phyloP scores from a whole-genome alignment of 2,329 filamentous ascomycete genomes.

The Capronia americana region DNA sequence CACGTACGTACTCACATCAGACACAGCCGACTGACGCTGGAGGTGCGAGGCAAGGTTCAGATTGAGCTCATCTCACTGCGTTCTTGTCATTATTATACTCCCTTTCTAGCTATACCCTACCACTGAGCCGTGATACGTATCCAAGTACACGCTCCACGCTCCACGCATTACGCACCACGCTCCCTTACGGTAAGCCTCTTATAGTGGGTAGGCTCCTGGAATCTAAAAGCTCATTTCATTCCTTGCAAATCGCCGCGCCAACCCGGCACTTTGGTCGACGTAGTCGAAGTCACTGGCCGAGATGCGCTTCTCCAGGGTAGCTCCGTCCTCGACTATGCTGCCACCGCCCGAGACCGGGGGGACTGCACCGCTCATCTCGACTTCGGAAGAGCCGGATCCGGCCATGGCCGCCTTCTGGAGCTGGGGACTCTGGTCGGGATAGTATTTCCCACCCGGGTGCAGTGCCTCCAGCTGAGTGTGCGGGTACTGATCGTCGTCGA shows the following conservation, averaged over 20 bases:
- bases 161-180: not conserved
- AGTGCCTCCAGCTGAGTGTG: constrained; percentile 47
- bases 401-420: constrained; percentile 8
- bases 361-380: constrained; percentile 28
- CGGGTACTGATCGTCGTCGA: constrained; percentile 31
- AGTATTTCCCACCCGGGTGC: constrained; percentile 55
- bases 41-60: not conserved
- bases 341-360: constrained; percentile 5
- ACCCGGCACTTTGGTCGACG: constrained; percentile 23
- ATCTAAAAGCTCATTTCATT: not conserved
- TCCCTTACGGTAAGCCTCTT: not conserved
- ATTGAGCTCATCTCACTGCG: not conserved
- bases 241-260: constrained; percentile 26
- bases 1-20: not conserved
- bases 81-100: not conserved
- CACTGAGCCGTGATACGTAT: not conserved
- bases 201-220: not conserved
- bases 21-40: not conserved
- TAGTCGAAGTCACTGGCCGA: constrained; percentile 28
- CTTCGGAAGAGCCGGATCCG: not conserved
- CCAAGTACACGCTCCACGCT: not conserved
- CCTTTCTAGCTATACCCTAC: not conserved
- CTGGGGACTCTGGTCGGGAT: constrained; percentile 45
- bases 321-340: constrained; percentile 10
- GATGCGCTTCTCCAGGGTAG: constrained; percentile 20